Percentiles rank a stretch among this genome's conserved stretches.
Conservation (phyloP, 2,329 filamentous ascomycete genomes). For the Penicillium sp. region DNA sequence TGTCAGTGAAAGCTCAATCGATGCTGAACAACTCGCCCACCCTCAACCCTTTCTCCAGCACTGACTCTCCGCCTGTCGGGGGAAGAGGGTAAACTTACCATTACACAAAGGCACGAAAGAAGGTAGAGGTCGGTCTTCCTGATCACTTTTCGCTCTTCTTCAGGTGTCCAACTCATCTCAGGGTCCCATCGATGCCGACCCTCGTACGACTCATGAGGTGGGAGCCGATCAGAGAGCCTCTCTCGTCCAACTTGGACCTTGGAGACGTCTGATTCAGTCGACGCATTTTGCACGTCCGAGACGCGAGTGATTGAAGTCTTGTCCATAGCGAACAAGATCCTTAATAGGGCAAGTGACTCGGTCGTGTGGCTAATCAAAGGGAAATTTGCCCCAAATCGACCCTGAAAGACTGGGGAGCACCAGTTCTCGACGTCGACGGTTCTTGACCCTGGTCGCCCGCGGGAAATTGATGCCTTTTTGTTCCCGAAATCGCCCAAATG, state of each 20-base stretch:
- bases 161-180: slow-evolving; percentile 31
- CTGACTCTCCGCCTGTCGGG: too few species aligned
- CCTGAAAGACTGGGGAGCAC: too few species aligned
- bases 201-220: slow-evolving; percentile 29
- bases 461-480: too few species aligned
- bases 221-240: not conserved
- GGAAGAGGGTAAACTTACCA: not conserved
- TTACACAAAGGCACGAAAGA: not conserved
- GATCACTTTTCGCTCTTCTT: slow-evolving; percentile 33
- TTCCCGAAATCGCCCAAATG: too few species aligned
- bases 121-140: slow-evolving; percentile 14
- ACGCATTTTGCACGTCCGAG: too few species aligned
- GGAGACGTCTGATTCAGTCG: not conserved
- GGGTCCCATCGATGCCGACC: slow-evolving; percentile 42
- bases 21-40: too few species aligned
- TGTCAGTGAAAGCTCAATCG: not conserved
- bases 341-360: too few species aligned
- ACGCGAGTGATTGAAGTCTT: not conserved
- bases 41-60: too few species aligned
- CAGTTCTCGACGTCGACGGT: too few species aligned
- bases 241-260: not conserved
- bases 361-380: too few species aligned
- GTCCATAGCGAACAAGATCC: not conserved
- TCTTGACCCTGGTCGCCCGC: too few species aligned
- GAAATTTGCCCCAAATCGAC: too few species aligned